phyloP scores from a whole-genome alignment of 2,329 filamentous ascomycete species.

The Colletotrichum spinosum region DNA sequence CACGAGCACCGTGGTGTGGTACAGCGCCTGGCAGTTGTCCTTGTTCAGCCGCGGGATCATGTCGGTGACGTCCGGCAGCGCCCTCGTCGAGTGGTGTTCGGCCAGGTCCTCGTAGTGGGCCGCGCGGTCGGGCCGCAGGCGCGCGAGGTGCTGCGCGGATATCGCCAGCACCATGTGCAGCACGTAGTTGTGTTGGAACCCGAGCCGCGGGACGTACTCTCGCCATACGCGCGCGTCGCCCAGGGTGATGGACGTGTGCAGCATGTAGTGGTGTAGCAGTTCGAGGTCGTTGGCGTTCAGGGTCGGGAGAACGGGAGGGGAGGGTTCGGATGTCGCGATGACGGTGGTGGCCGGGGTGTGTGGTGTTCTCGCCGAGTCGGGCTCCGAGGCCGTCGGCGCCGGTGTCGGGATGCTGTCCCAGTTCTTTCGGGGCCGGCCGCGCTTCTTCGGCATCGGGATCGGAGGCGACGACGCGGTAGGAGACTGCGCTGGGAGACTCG shows the following conservation, averaged over 20 bases:
- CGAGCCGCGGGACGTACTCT: constrained; percentile 40
- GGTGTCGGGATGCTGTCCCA: constrained; percentile 30
- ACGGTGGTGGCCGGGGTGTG: background rate
- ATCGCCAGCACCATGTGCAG: constrained; percentile 42
- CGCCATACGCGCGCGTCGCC: constrained; percentile 39
- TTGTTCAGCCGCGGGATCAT: constrained; percentile 37
- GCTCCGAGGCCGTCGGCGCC: constrained; percentile 5
- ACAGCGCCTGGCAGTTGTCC: constrained; percentile 40
- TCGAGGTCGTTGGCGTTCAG: constrained; percentile 42
- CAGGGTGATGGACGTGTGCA: constrained; percentile 36
- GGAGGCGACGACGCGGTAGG: constrained; percentile 9
- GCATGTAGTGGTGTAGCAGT: constrained; percentile 42
- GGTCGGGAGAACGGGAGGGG: background rate
- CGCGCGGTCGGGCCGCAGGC: constrained; percentile 18
- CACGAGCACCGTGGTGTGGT: constrained; percentile 40
- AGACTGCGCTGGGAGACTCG: constrained; percentile 7
- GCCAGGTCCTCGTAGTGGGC: constrained; percentile 35
- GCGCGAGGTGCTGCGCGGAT: constrained; percentile 41
- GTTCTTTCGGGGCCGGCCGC: constrained; percentile 37
- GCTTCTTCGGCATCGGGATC: constrained; percentile 23
- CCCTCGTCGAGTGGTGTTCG: constrained; percentile 39
- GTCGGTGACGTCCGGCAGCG: constrained; percentile 38
- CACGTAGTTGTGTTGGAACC: constrained; percentile 41
- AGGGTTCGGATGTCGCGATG: background rate
- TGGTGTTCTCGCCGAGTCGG: constrained; percentile 16